Base-by-base conservation (phyloP, 192 early-diverging fungal genomes). In the Coemansia sp. region DNA sequence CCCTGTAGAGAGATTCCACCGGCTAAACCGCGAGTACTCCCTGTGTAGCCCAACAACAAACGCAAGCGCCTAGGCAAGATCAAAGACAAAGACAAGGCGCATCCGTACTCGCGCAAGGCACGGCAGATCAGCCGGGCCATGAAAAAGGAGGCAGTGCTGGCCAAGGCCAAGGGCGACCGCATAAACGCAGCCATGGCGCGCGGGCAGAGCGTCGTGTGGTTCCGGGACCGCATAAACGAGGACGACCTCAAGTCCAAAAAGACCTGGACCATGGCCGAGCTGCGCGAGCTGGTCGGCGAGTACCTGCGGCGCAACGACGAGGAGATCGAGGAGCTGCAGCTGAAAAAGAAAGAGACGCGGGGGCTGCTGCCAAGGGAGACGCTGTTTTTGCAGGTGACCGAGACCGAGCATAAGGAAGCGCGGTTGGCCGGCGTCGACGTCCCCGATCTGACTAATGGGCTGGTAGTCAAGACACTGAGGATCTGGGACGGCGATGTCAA, bases 31-130 rank as follows among this genome's bases (percentile, higher is more conserved):
- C 15, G 15, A 36, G 15, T n/a, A 3, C 2, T 36, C 2, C 34
- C 15, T 14, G 34, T 46, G 30, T 74, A 72, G 82, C 82, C 82
- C 0, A 83, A 83, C 78, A 83, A 83, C 62, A 79, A 79, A 35
- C 75, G 71, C 32, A 74, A 75, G 47, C 67, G 74, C 34, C 45
- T 81, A 7, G 62, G 59, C 32, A 79, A 79, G 35, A 79, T 84
- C 56, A 81, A 83, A 65, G 78, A 73, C 41, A 60, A 62, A 21
- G 84, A 84, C 31, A 83, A 80, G 62, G 85, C 87, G n/a, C 87
- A 89, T 49, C 87, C 87, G 10, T 84, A 84, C 54, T 89, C 87
- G 43, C 76, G 87, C 25, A 89, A 89, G 47, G 87, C 87, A 2
- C 66, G 47, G 5, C 87, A 89, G 57, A 73, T 85, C 56, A 79